These are phyloP conservation scores for Ramularia endophylla DNA, from an alignment of 2,329 filamentous ascomycete species.

Conservation along the genomic window DNA sequence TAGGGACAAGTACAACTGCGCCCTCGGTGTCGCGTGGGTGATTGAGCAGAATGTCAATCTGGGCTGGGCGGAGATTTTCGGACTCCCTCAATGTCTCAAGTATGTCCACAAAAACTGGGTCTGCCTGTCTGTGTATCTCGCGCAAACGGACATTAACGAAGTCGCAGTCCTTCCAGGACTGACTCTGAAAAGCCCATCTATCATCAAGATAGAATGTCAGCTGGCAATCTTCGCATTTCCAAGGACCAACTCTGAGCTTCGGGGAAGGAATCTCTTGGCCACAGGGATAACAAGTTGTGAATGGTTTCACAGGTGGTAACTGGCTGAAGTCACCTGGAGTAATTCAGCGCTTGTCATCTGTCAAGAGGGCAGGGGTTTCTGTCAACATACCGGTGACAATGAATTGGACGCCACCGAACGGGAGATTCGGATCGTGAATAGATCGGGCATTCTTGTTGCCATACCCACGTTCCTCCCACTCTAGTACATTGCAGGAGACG, in stretches of 20 bases:
- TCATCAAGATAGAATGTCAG: conserved; percentile 29
- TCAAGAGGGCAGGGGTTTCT: no score
- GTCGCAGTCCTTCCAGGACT: conserved; percentile 48
- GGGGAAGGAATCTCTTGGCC: conserved; percentile 24
- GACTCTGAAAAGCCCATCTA: conserved; percentile 56
- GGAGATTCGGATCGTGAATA: conserved; percentile 10
- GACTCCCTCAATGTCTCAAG: conserved; percentile 47
- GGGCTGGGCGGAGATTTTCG: background rate
- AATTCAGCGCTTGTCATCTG: no score
- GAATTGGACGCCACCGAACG: conserved; percentile 46
- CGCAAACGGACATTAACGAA: conserved; percentile 50
- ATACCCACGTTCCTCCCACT: conserved; percentile 3
- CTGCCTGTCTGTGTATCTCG: conserved; percentile 53
- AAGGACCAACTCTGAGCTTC: background rate
- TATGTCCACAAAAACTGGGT: conserved; percentile 48
- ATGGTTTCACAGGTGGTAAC: conserved; percentile 54
- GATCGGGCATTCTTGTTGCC: background rate
- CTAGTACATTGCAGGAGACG: no score
- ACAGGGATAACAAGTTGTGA: conserved; percentile 47
- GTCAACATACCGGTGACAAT: no score
- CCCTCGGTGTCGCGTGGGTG: background rate
- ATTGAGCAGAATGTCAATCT: background rate
- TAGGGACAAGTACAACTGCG: background rate
- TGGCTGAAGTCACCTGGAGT: conserved; percentile 59
- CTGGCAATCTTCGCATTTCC: background rate